Percentiles rank a stretch among this genome's conserved stretches.
Conservation (phyloP, 441 rosid genomes). For the Syzygium syzygioides region DNA sequence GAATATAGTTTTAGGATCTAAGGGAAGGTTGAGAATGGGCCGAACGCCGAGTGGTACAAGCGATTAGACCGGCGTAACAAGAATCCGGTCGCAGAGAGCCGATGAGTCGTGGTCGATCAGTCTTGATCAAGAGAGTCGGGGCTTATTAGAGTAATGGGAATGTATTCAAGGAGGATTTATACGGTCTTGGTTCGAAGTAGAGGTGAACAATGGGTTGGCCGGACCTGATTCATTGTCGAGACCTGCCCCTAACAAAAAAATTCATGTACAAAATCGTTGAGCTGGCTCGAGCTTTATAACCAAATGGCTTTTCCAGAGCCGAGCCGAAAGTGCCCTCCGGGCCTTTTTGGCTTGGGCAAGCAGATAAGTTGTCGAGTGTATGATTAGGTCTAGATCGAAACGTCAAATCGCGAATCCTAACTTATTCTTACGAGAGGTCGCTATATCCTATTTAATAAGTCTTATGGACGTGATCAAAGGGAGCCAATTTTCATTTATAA, state of each 20-base stretch:
- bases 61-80: neutral
- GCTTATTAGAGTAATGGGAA: neutral
- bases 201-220: neutral
- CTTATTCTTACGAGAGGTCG: neutral
- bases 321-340: rapidly evolving
- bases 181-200: neutral
- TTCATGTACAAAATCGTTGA: neutral
- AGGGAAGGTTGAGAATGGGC: neutral
- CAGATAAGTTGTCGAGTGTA: neutral
- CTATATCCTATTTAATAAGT: neutral
- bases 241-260: neutral
- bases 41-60: neutral
- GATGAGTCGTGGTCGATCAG: neutral
- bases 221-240: neutral
- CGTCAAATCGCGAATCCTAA: neutral
- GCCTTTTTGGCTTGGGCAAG: too few species aligned
- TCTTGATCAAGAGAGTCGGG: neutral
- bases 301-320: neutral
- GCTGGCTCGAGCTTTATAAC: neutral
- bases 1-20: neutral
- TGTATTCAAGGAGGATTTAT: neutral
- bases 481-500: neutral
- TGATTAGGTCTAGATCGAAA: neutral
- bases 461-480: neutral
- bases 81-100: neutral